Evolutionary conservation across 2,329 filamentous ascomycete genomes (phyloP), one percentile per base, ranked within the genome.

Genomic region (Scytalidium lignicola): DNA sequence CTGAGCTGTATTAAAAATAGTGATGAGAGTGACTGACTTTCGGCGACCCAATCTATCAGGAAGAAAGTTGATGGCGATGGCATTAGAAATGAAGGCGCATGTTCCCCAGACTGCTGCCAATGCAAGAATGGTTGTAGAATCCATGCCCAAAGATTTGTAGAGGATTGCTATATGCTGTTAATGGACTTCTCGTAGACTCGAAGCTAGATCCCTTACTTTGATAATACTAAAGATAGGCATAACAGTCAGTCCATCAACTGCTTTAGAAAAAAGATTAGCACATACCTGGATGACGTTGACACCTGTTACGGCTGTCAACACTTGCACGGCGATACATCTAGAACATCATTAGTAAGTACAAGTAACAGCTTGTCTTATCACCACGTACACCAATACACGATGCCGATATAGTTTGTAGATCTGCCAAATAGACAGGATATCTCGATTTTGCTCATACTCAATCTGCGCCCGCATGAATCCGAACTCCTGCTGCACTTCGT

Each of bases 41-140:
- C 78, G 70, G 26, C 77, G 74, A 43, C 78, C 77, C 76, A 77
- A 80, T 61, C 75, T 74, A 57, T 80, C 78, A 2, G 74, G 73
- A 15, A 80, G 62, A 51, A 66, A 78, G 32, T 68, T 66, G 0
- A 75, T 79, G 0, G 78, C 76, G 22, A 80, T 57, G n/a, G 61
- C 59, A 50, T 80, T 81, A 7, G 69, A 68, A 0, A 73, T 3
- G 53, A 80, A 78, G 0, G 75, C 74, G 2, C 73, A 51, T 0
- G 75, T 78, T 21, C 76, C 76, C 53, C 78, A 80, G 1, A 78
- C 74, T 2, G 69, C 76, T 4, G 76, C 73, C 3, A 80, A 62
- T 32, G 74, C 75, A 13, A 80, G 69, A 21, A 79, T 78, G 0
- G 66, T 73, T 23, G 71, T 68, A 1, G 69, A 61, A 9, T 63